These are phyloP conservation scores for Apostasia ramifera DNA, from an alignment of 106 monocot species.

Conservation along the genomic window DNA sequence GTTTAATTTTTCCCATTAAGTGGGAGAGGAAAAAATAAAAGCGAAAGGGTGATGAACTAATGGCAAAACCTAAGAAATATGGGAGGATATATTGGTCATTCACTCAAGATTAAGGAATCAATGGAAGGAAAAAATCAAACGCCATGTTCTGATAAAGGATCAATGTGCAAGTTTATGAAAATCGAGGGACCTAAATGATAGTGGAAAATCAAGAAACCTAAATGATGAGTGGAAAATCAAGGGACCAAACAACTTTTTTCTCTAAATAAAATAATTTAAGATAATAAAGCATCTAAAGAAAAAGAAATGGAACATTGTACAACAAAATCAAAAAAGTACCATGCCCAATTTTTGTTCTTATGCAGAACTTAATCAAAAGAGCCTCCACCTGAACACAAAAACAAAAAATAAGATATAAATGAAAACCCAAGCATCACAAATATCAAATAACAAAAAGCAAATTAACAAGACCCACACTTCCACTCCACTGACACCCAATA, in stretches of 20 bases:
- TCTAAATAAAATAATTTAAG: no score
- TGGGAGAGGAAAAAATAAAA: no score
- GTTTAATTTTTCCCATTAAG: no score
- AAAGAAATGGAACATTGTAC: neutral
- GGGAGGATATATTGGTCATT: no score
- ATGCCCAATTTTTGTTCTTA: neutral
- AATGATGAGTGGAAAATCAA: neutral
- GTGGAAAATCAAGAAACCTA: no score
- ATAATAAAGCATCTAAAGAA: no score
- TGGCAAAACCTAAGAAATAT: no score
- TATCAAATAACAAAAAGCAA: neutral
- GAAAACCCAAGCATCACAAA: neutral
- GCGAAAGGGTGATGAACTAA: no score
- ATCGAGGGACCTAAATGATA: no score
- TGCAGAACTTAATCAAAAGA: conserved; percentile 8
- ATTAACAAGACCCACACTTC: conserved; percentile 3
- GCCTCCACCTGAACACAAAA: conserved; percentile 2
- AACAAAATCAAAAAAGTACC: neutral
- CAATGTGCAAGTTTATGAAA: neutral
- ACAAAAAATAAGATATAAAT: neutral
- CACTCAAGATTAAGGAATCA: no score
- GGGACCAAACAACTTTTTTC: neutral
- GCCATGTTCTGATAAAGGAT: no score
- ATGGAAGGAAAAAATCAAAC: no score
- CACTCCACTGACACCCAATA: conserved; percentile 6